Evolutionary conservation across 352 stramenopile species (phyloP).

Genomic region (Paralagenidium karlingii): DNA sequence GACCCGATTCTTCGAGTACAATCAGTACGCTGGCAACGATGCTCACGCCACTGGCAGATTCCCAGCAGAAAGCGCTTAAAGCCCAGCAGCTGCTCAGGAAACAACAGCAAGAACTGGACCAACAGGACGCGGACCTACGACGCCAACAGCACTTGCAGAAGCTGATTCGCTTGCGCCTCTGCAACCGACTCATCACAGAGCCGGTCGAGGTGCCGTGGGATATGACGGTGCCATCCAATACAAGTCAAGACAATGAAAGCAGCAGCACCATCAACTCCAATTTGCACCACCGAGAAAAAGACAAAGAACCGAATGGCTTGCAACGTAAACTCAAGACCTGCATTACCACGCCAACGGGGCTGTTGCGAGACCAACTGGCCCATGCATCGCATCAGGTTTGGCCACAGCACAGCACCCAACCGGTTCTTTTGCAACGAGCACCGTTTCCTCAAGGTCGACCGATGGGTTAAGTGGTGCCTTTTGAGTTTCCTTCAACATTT

Average conservation of each 20-base stretch:
- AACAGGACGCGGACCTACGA: slow-evolving; percentile 4
- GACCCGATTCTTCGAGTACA: too few relatives aligned
- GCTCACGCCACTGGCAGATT: too few relatives aligned
- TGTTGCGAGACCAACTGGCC: slow-evolving; percentile 44
- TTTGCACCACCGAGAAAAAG: slow-evolving; percentile 1
- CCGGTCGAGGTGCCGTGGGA: slow-evolving; percentile 57
- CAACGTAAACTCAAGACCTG: slow-evolving; percentile 49
- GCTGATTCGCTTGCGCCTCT: background rate
- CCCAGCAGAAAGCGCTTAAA: slow-evolving; percentile 12
- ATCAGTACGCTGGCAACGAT: too few relatives aligned
- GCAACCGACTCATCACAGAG: slow-evolving; percentile 21
- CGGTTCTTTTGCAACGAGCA: too few relatives aligned
- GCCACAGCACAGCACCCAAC: slow-evolving; percentile 30
- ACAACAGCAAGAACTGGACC: too few relatives aligned
- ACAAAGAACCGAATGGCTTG: slow-evolving; percentile 18
- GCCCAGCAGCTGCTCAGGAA: slow-evolving; percentile 6
- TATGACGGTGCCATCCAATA: slow-evolving; percentile 49
- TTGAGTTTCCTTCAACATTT: too few relatives aligned
- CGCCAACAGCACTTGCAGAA: background rate
- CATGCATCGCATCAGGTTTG: slow-evolving; percentile 37
- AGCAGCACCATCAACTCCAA: slow-evolving; percentile 10
- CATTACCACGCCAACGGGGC: slow-evolving; percentile 35
- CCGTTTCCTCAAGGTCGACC: too few relatives aligned
- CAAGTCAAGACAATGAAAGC: too few relatives aligned
- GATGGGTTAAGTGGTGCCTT: too few relatives aligned